Base-by-base conservation (phyloP, 306 rosid genomes). In the Hippophae gyantsensis region DNA sequence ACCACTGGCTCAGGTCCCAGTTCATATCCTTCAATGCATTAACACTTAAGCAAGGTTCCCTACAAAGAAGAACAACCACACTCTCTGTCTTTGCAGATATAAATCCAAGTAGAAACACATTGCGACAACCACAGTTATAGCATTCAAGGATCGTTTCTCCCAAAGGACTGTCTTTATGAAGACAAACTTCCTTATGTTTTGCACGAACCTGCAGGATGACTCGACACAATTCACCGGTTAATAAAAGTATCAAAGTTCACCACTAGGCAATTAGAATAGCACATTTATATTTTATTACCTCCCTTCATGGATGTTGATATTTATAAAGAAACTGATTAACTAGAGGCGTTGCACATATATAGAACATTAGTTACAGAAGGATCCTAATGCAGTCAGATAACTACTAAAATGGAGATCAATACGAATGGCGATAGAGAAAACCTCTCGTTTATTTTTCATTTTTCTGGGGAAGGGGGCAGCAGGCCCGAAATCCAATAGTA, bases 21-120 rank as follows among this genome's bases (percentile, higher is more conserved):
- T 93, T 93, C 99, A 93, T 88, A 75, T 93, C 99, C 93, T 93
- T 93, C 82, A 93, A 78, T 50, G 99, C 99, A 89, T 93, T 93
- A 55, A 89, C 97, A 77, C 87, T 93, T 81, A 93, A 79, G 79
- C 99, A 93, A 72, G 99, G 99, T 69, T 93, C 99, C 40, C 99
- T 82, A 78, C 99, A 93, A 38, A 93, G 97, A 63, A 93, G 90
- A 74, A 93, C 99, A 59, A 93, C 99, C 61, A 93, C 99, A 69
- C 97, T 93, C 79, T 93, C 99, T n/a, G 99, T 89, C 82, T 88
- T 93, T 23, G 99, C 99, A 60, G 99, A 93, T 62, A 93, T 93
- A 72, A 93, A 93, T 52, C 99, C 99, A 68, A 88, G 99, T 63
- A 93, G 90, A 69, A 93, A 93, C 52, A 93, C 99, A 74, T 93